A percentile compares a stretch with the other conserved stretches of the same genome.
phyloP scores from a whole-genome alignment of 2,329 filamentous ascomycete genomes.

The Alternaria triticimaculans region DNA sequence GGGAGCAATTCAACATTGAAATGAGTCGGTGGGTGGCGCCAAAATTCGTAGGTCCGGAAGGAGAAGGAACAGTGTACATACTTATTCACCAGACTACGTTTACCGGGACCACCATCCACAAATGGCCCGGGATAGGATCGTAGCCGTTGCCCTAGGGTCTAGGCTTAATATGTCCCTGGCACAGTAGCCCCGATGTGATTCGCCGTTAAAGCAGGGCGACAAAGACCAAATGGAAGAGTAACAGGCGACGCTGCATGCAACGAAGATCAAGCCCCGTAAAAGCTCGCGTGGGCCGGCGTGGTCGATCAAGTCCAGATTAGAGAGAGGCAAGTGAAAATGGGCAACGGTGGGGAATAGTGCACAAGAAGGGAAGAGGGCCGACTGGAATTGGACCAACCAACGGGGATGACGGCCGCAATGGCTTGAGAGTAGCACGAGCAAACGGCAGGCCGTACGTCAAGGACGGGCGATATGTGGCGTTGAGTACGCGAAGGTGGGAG shows the following conservation, averaged over 20 bases:
- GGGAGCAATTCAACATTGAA: constrained; percentile 41
- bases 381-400: constrained; percentile 43
- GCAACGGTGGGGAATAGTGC: constrained; percentile 42
- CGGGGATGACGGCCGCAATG: constrained; percentile 39
- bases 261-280: constrained; percentile 45
- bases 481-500: constrained; percentile 39
- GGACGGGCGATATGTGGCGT: constrained; percentile 48
- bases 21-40: constrained; percentile 38
- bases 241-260: constrained; percentile 40
- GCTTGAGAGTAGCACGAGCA: constrained; percentile 39
- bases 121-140: constrained; percentile 41
- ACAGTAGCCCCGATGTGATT: constrained; percentile 43
- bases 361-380: constrained; percentile 47
- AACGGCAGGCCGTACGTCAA: constrained; percentile 44
- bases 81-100: constrained; percentile 44
- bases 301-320: constrained; percentile 43
- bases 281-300: constrained; percentile 45
- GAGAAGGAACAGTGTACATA: constrained; percentile 47
- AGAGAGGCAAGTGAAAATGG: constrained; percentile 38
- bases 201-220: constrained; percentile 43
- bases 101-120: constrained; percentile 45
- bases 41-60: constrained; percentile 40
- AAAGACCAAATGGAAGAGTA: constrained; percentile 34
- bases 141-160: constrained; percentile 42
- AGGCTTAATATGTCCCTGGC: constrained; percentile 44